Conservation (phyloP, 108 stramenopile species). For the Skeletonema costatum region DNA sequence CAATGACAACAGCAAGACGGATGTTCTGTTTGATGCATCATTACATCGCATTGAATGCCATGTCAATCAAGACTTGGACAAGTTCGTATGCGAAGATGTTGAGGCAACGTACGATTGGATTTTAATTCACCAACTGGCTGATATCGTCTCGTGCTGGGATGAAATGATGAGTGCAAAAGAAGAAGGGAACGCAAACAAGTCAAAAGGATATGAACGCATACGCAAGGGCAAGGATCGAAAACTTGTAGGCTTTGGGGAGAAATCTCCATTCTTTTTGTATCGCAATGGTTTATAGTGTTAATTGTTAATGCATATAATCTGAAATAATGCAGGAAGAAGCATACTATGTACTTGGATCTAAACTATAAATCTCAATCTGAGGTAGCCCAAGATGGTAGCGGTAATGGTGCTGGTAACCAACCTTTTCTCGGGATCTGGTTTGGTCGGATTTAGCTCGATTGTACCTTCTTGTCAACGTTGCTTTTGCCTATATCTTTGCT, state of each 20-base stretch:
- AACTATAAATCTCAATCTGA: neutral
- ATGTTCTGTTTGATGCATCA: slow-evolving; percentile 44
- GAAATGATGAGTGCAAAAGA: slow-evolving; percentile 39
- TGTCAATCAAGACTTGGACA: slow-evolving; percentile 56
- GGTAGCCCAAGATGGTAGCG: neutral
- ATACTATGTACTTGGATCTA: too few species aligned
- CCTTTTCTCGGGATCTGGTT: neutral
- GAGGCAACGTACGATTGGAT: slow-evolving; percentile 79
- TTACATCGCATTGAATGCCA: slow-evolving; percentile 53
- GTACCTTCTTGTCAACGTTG: neutral
- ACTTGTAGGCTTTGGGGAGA: slow-evolving; percentile 36
- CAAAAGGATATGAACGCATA: slow-evolving; percentile 17
- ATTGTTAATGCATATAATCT: slow-evolving; percentile 6
- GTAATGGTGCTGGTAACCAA: neutral
- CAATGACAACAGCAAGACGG: neutral
- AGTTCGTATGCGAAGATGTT: slow-evolving; percentile 46
- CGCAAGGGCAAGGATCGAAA: slow-evolving; percentile 45
- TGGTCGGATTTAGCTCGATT: neutral
- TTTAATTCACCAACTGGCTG: slow-evolving; percentile 61
- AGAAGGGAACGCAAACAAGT: neutral
- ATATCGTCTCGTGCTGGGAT: slow-evolving; percentile 57
- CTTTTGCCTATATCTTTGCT: neutral
- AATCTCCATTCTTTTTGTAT: slow-evolving; percentile 43
- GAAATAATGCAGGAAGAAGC: neutral
- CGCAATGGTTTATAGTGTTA: slow-evolving; percentile 25